Percentiles rank a stretch among this genome's conserved stretches.
phyloP scores from a whole-genome alignment of 192 early-diverging fungal species.

The Cladochytrium replicatum region DNA sequence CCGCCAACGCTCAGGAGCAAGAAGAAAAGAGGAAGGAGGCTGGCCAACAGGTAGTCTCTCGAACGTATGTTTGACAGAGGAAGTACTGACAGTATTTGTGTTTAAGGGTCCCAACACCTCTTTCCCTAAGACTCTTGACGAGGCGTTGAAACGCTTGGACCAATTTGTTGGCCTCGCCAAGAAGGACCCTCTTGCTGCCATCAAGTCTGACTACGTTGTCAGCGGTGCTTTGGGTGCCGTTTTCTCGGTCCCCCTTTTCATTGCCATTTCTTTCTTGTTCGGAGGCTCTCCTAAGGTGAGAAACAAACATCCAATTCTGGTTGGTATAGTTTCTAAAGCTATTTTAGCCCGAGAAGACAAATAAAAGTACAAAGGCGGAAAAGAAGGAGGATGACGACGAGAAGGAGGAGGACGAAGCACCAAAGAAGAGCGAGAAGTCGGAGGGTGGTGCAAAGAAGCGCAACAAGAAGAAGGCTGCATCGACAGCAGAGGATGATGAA shows the following conservation, averaged over 20 bases:
- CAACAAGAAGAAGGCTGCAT: too few species aligned
- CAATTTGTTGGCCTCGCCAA: slow-evolving; percentile 19
- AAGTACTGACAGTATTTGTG: neutral
- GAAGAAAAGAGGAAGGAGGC: too few species aligned
- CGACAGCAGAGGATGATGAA: too few species aligned
- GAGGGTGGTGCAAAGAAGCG: too few species aligned
- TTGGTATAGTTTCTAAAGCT: neutral
- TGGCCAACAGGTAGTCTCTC: slow-evolving; percentile 9
- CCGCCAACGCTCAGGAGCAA: too few species aligned
- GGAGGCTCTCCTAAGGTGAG: neutral
- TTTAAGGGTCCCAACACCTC: neutral
- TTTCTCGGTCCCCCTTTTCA: slow-evolving; percentile 8
- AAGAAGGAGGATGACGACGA: slow-evolving; percentile 14
- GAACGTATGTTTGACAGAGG: too few species aligned
- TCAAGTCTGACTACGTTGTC: slow-evolving; percentile 19
- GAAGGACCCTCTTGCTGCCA: slow-evolving; percentile 22
- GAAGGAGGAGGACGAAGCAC: slow-evolving; percentile 2
- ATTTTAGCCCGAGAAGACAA: neutral
- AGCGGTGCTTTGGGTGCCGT: neutral
- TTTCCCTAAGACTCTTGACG: neutral
- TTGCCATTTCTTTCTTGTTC: neutral
- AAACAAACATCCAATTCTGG: neutral
- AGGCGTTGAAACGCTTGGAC: slow-evolving; percentile 7
- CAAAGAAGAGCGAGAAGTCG: slow-evolving; percentile 1
- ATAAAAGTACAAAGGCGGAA: slow-evolving; percentile 8